Base-by-base conservation (phyloP, 345 rosid genomes). In the Streptanthus diversifolius region DNA sequence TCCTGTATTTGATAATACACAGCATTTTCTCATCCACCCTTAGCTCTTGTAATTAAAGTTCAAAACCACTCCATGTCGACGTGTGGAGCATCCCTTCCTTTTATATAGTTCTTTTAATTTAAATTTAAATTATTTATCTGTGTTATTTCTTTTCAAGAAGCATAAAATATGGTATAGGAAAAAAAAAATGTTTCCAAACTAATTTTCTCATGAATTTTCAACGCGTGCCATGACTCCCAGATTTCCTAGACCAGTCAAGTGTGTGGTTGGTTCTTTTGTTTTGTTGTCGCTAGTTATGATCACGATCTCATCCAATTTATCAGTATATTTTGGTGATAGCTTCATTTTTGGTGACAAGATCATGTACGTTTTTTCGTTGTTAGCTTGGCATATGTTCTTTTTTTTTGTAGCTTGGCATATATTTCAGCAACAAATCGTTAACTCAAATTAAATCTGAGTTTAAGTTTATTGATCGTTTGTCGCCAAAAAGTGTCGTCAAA, bases 21-120 rank as follows among this genome's bases (percentile, higher is more conserved):
- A 40, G 6, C 45, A 61, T 14, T 61, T 61, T 61, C 22, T 61
- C 35, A 24, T 7, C 21, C 49, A 39, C 33, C 65, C 66, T 7
- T 60, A 60, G 39, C 66, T 40, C 35, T 60, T 60, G 35, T 40
- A 60, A 39, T 24, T 61, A 40, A 61, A 39, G 22, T 40, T 61
- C 49, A 39, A 61, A 29, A 57, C 63, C 63, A 57, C 63, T 57
- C 18, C n/a, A 5, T 33, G 27, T 35, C 63, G 10, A 57, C 43
- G 15, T 18, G 27, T 57, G 63, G 43, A 57, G 43, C 27, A 27
- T 35, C 43, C 4, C 7, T 18, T 35, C 63, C 41, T 17, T 10
- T 33, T 56, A 27, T 8, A 54, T 54, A 5, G 19, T 53, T 53
- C 58, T n/a, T 54, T 54, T n/a, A 51, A 1, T 53, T 53, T 27